Conservation (phyloP, 73 alveolate species). For the Strombidium stylifer region DNA sequence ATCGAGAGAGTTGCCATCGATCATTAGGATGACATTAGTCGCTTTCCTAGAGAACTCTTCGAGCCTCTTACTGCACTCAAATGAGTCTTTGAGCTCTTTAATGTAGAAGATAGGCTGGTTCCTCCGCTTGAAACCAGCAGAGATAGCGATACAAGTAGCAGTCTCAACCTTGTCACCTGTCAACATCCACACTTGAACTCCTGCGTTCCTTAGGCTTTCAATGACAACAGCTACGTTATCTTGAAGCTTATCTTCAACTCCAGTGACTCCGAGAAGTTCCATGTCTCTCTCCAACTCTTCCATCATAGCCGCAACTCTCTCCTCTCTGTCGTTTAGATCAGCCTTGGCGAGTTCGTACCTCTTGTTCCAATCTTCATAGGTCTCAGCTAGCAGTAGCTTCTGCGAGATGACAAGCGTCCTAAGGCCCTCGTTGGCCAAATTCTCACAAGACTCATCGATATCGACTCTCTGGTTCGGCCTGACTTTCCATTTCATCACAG, state of each 20-base stretch:
- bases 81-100: constrained; percentile 1
- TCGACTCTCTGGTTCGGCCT: constrained; percentile 70
- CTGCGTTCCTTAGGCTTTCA: constrained; percentile 87
- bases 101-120: constrained; percentile 24
- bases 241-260: constrained; percentile 91
- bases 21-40: constrained; percentile 11
- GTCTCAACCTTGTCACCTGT: constrained; percentile 96
- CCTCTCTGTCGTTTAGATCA: constrained; percentile 77
- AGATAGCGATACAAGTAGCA: constrained; percentile 93
- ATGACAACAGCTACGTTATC: constrained; percentile 82
- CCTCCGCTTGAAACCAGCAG: constrained; percentile 60
- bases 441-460: constrained; percentile 83
- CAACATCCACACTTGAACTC: constrained; percentile 91
- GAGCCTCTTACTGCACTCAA: background rate
- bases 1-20: constrained; percentile 33
- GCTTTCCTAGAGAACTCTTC: constrained; percentile 19
- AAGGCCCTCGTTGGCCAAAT: constrained; percentile 91
- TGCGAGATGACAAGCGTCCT: constrained; percentile 89
- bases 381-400: constrained; percentile 64
- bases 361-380: constrained; percentile 67
- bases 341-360: constrained; percentile 77
- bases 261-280: constrained; percentile 92
- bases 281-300: constrained; percentile 80
- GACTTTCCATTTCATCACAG: constrained; percentile 87
- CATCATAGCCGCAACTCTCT: constrained; percentile 54